phyloP scores from a whole-genome alignment of 257 asterid genomes.

The Capsicum baccatum region DNA sequence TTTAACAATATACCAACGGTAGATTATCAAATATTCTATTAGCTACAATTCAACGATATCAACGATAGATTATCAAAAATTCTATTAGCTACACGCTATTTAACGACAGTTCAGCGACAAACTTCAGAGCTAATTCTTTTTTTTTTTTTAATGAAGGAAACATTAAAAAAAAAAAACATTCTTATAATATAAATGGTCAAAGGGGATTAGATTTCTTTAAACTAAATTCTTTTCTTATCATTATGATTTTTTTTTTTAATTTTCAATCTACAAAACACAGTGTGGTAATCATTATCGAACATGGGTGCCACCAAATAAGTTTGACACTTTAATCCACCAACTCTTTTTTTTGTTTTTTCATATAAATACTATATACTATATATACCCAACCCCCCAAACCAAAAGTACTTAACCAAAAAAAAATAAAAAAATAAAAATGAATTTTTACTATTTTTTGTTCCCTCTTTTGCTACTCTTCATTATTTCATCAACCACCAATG shows the following conservation, averaged over 20 bases:
- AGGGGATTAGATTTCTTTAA: constrained; percentile 19
- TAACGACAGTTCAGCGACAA: background rate
- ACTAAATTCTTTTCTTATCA: constrained; percentile 8
- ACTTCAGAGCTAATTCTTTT: background rate
- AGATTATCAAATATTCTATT: background rate
- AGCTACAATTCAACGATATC: background rate
- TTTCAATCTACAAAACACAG: constrained; percentile 17
- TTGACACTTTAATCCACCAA: constrained; percentile 42
- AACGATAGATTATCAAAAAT: background rate
- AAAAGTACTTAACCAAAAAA: background rate
- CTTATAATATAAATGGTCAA: background rate
- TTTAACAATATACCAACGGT: background rate
- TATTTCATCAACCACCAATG: constrained; percentile 30
- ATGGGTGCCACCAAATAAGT: constrained; percentile 51
- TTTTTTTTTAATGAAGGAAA: background rate
- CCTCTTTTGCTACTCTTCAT: constrained; percentile 20
- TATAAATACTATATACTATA: background rate
- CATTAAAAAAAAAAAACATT: background rate
- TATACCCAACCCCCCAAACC: background rate
- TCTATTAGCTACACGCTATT: background rate
- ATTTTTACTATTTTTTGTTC: constrained; percentile 28
- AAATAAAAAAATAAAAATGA: background rate
- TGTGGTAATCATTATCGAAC: constrained; percentile 52
- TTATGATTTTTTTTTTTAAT: background rate
- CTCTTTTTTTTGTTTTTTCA: constrained; percentile 27